These are phyloP conservation scores for Debaryomyces coudertii DNA, from an alignment of 1,139 yeast species.

Conservation along the genomic window DNA sequence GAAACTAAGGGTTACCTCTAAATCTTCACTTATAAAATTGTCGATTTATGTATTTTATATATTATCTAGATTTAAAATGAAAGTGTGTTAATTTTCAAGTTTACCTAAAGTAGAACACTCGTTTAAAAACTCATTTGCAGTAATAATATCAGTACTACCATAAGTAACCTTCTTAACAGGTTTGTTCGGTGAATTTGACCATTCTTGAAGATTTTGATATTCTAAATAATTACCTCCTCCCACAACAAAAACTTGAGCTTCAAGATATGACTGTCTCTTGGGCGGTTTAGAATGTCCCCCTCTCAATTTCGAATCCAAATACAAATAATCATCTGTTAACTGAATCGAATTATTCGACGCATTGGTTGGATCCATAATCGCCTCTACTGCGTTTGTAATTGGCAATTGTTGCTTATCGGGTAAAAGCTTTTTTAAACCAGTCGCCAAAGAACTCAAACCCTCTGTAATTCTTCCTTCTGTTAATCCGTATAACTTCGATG, in stretches of 20 bases:
- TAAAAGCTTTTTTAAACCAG: conserved; percentile 82
- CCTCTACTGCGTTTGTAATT: conserved; percentile 85
- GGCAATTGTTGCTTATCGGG: conserved; percentile 91
- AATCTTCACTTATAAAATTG: conserved; percentile 3
- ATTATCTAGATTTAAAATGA: conserved; percentile 8
- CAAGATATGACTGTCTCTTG: conserved; percentile 77
- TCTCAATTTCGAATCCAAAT: conserved; percentile 86
- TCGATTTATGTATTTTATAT: conserved; percentile 8
- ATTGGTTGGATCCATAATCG: conserved; percentile 80
- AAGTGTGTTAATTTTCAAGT: conserved; percentile 13
- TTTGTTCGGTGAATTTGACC: conserved; percentile 54
- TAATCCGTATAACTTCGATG: conserved; percentile 75
- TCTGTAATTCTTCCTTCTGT: conserved; percentile 81
- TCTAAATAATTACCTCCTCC: conserved; percentile 97
- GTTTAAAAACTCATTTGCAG: conserved; percentile 73
- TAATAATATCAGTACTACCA: conserved; percentile 82
- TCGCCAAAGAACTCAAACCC: conserved; percentile 83
- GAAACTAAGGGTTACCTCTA: conserved; percentile 52
- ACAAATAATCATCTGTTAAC: conserved; percentile 85
- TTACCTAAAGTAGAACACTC: conserved; percentile 69
- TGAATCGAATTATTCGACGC: conserved; percentile 64
- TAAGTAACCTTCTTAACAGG: conserved; percentile 62
- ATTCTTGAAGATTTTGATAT: conserved; percentile 91
- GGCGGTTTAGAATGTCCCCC: conserved; percentile 93
- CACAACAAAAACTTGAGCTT: conserved; percentile 85